Evolutionary conservation across 83 land plant genomes (phyloP), one percentile per base, ranked within the genome.

Genomic region (Picea abies): DNA sequence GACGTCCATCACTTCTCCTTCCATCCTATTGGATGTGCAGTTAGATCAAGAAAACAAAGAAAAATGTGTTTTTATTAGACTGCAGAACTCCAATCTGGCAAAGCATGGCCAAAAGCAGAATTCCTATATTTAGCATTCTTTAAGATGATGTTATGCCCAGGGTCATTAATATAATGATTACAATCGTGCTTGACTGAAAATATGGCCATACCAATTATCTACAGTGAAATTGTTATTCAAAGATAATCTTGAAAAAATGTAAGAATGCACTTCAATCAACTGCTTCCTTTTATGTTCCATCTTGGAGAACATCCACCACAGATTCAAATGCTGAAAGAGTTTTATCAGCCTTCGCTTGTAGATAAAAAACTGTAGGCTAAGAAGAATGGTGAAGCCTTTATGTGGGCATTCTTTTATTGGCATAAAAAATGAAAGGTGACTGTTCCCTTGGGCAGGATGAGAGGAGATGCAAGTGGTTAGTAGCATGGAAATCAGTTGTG

Each of bases 1-100:
- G n/a, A 49, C 98, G 91, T 5, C 99, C 99, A 90, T 97, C 99
- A 85, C 98, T 97, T 85, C 99, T 83, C 82, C 83, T 92, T 83
- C 92, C 94, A 60, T 91, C 92, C 99, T 97, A 90, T 63, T 52
- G 37, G 60, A 35, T 63, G 17, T 65, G 41, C 14, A 41, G 65
- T 49, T 3, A 10, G 41, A 60, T 11, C 60, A 5, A 9, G 39
- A 1, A 47, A 47, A 49, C 17, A 75, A 75, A 23, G 0, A 44
- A 44, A 44, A 75, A 44, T n/a, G 4, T 10, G 20, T 11, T 44
- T 15, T 49, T 75, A 47, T 23, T 23, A n/a, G 78, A 16, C 22
- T 26, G 22, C 10, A 37, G 22, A 39, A 75, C 23, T 15, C 58
- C 11, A 75, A n/a, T 10, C 20, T 10, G 11, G 19, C 44, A 6